These are phyloP conservation scores for Leucoagaricus sp. DNA, from an alignment of 1,284 basidiomycete genomes.

Conservation along the genomic window DNA sequence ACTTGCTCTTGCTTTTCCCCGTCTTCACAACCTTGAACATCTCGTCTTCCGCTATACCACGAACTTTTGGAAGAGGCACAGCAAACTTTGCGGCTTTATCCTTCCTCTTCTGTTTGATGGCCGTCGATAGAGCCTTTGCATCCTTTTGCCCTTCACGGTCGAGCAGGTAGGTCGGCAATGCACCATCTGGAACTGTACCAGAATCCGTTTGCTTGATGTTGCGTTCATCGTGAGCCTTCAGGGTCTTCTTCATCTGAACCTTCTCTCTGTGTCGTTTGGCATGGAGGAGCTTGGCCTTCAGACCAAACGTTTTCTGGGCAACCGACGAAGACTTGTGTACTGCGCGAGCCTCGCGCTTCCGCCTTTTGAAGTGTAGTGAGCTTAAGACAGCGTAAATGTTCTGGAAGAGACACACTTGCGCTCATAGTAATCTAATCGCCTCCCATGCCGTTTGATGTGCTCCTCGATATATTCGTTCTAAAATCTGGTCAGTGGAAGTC, in stretches of 20 bases:
- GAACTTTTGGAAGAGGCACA: constrained; percentile 94
- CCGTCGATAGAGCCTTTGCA: constrained; percentile 95
- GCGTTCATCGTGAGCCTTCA: constrained; percentile 98
- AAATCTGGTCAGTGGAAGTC: constrained; percentile 8
- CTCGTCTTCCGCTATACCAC: constrained; percentile 99
- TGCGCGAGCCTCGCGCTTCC: constrained; percentile 90
- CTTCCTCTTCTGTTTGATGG: constrained; percentile 98
- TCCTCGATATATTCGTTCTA: constrained; percentile 93
- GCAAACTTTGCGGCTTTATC: constrained; percentile 99
- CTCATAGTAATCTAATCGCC: constrained; percentile 85
- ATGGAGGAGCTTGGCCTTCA: constrained; percentile 98
- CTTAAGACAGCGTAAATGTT: constrained; percentile 8
- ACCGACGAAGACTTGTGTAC: constrained; percentile 87
- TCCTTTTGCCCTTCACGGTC: constrained; percentile 98
- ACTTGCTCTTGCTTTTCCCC: constrained; percentile 95
- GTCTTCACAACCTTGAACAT: constrained; percentile 99
- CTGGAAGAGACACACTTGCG: constrained; percentile 57
- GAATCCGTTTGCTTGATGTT: constrained; percentile 95
- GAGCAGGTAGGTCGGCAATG: constrained; percentile 92
- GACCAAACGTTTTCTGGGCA: constrained; percentile 94
- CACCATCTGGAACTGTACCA: constrained; percentile 81
- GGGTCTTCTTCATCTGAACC: constrained; percentile 98
- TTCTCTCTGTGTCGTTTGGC: constrained; percentile 96
- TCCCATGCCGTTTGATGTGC: constrained; percentile 85
- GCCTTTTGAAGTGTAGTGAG: constrained; percentile 49